Evolutionary conservation across 202 grass and related monocot species (phyloP), one percentile per base, ranked within the genome.

Genomic region (Cymbopogon flexuosus): DNA sequence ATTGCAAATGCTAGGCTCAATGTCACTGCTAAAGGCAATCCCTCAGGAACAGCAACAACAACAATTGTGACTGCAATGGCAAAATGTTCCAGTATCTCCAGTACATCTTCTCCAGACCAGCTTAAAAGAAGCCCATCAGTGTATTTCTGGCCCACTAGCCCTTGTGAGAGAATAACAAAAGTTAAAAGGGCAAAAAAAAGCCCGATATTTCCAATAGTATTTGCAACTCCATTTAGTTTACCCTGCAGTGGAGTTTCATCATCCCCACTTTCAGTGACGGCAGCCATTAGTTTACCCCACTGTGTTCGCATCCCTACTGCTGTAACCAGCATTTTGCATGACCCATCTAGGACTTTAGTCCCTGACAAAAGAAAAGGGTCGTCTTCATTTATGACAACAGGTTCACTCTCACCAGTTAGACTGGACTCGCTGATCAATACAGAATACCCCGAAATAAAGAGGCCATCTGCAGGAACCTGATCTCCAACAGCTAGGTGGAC

Each of bases 11-110:
- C 94, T 73, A 97, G 94, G 82, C 94, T 94, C 68, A 97, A 82
- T 43, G 94, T 97, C 67, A 97, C 94, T 45, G 94, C 94, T 75
- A 97, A 88, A 31, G 94, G 94, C 76, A 97, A 87, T 23, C 94
- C 94, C 86, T 97, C 94, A 51, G 94, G 94, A 61, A 97, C 94
- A 76, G 94, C 94, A 72, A 97, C 94, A 57, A 97, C 94, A 83
- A 94, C 78, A 56, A 97, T 94, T 63, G 94, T 97, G 78, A 97
- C 91, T 58, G 89, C 91, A 76, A 97, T 77, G 62, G 94, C 85
- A 94, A 97, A 97, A 78, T 97, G 87, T 83, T 92, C 79, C 42
- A 97, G 76, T 87, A 94, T 83, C 65, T 90, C 77, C 65, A 97
- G 68, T 11, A 89, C 85, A 87, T 97, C 91, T 80, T 92, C 94